Evolutionary conservation across 345 rosid species (phyloP).

Genomic region (Crucihimalaya himalaica): DNA sequence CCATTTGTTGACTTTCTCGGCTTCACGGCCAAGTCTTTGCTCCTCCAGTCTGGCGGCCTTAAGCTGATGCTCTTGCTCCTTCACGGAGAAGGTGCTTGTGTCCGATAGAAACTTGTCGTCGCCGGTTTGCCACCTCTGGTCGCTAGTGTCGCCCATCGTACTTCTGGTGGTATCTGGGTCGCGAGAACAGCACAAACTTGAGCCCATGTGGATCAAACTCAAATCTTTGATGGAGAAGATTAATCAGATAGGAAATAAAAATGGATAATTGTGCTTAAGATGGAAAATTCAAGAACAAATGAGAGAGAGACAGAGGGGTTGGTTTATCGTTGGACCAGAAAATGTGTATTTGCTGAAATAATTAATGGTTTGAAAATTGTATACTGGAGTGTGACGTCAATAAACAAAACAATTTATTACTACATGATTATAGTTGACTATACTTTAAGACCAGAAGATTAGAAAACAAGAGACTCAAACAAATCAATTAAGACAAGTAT

Average conservation of each 20-base stretch:
- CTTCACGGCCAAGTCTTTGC: conserved; percentile 37
- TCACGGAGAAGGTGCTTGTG: conserved; percentile 27
- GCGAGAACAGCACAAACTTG: conserved; percentile 37
- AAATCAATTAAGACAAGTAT: not conserved
- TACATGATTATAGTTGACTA: not conserved
- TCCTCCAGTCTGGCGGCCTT: conserved; percentile 30
- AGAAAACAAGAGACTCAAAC: not conserved
- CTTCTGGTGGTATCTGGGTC: conserved; percentile 9
- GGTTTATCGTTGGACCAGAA: conserved; percentile 23
- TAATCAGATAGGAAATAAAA: not conserved
- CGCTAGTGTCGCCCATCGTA: not conserved
- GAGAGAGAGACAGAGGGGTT: conserved; percentile 8
- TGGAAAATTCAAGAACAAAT: conserved; percentile 14
- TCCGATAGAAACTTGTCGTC: conserved; percentile 29
- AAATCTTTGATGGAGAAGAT: conserved; percentile 5
- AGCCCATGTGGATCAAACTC: conserved; percentile 33
- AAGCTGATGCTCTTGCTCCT: conserved; percentile 36
- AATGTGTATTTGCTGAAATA: conserved; percentile 10
- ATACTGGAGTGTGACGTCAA: conserved; percentile 9
- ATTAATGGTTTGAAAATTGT: conserved; percentile 18
- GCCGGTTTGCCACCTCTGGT: conserved; percentile 24
- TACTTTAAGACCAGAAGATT: not conserved
- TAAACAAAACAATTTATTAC: not conserved
- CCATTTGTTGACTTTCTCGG: conserved; percentile 32
- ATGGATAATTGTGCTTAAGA: not conserved